phyloP scores from a whole-genome alignment of 78 protist species.

The Cavenderia fasciculata region DNA sequence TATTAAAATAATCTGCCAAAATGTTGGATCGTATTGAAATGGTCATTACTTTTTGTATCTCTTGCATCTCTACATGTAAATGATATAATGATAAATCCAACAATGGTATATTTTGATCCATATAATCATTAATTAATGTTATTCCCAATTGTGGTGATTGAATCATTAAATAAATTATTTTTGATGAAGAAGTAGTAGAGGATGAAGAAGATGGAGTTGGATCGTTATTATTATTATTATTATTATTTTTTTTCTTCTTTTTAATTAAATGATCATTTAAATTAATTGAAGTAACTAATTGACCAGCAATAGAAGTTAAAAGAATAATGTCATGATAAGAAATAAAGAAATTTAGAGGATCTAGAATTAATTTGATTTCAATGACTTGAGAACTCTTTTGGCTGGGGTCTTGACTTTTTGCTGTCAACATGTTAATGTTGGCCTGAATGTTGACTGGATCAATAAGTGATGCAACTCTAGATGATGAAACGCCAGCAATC shows the following conservation, averaged over 20 bases:
- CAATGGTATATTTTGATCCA: conserved; percentile 72
- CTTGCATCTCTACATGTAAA: neutral
- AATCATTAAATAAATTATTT: too few relatives aligned
- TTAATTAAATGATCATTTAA: too few relatives aligned
- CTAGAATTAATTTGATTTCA: conserved; percentile 1
- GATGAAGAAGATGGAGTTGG: too few relatives aligned
- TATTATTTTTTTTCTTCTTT: too few relatives aligned
- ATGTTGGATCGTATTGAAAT: neutral
- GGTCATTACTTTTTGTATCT: neutral
- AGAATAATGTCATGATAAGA: conserved; percentile 58
- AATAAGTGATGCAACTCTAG: conserved; percentile 45
- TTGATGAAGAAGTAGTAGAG: too few relatives aligned
- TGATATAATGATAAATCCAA: conserved; percentile 17
- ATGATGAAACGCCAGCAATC: conserved; percentile 22
- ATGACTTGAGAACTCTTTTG: conserved; percentile 1
- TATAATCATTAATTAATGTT: conserved; percentile 58
- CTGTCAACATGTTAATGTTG: conserved; percentile 4
- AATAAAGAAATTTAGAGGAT: conserved; percentile 36
- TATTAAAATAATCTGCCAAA: conserved; percentile 50
- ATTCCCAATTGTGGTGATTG: conserved; percentile 15
- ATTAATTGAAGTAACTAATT: too few relatives aligned
- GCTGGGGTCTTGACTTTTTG: neutral
- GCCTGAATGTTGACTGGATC: conserved; percentile 44
- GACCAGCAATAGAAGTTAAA: conserved; percentile 29
- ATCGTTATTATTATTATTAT: too few relatives aligned